phyloP scores from a whole-genome alignment of 2,329 filamentous ascomycete species.

The Xylariaceae sp. region DNA sequence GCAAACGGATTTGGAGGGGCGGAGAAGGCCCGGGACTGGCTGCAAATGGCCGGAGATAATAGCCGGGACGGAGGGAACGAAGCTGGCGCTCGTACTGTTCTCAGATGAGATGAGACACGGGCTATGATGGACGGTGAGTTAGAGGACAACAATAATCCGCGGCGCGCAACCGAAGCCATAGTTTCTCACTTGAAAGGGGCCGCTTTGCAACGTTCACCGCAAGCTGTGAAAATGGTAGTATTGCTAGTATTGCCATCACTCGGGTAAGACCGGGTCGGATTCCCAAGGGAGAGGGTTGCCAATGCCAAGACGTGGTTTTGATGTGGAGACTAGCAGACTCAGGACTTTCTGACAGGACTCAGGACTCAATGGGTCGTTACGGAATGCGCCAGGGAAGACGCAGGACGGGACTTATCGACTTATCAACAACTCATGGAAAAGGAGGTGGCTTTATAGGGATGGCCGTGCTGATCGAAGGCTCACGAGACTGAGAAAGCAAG shows the following conservation, averaged over 20 bases:
- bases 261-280: slow-evolving; percentile 21
- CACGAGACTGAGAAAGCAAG: no score
- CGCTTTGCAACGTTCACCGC: slow-evolving; percentile 21
- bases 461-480: no score
- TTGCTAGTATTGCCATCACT: slow-evolving; percentile 17
- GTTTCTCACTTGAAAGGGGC: slow-evolving; percentile 20
- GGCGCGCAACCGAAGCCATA: slow-evolving; percentile 27
- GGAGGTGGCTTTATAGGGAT: no score
- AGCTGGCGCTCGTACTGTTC: slow-evolving; percentile 8
- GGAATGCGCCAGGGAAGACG: background rate
- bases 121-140: slow-evolving; percentile 21
- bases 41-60: background rate
- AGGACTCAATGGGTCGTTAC: background rate
- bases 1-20: slow-evolving; percentile 16
- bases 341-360: no score
- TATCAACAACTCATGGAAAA: no score
- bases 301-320: slow-evolving; percentile 2
- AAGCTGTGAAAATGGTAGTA: slow-evolving; percentile 14
- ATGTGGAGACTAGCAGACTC: background rate
- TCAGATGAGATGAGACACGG: slow-evolving; percentile 18
- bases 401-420: no score
- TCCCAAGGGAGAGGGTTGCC: background rate
- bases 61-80: background rate
- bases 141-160: slow-evolving; percentile 16
- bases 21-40: slow-evolving; percentile 24